phyloP scores from a whole-genome alignment of 2,329 filamentous ascomycete species.

The Aspergillus sp. region DNA sequence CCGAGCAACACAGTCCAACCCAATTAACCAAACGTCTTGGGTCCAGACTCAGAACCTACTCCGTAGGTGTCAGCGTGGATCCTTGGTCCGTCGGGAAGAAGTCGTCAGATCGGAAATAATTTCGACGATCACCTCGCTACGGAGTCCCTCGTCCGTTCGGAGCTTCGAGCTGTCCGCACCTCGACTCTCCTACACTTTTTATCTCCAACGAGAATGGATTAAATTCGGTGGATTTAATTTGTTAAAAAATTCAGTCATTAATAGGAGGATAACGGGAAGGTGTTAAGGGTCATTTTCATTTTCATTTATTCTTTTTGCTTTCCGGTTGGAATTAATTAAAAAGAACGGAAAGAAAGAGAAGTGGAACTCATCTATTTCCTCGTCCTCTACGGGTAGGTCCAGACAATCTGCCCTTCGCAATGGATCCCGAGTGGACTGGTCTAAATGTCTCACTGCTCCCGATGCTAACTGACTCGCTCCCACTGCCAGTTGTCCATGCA shows the following conservation, averaged over 20 bases:
- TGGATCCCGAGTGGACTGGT: neutral
- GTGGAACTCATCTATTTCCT: neutral
- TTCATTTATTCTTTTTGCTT: too few species aligned
- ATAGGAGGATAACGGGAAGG: neutral
- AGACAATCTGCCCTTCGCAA: neutral
- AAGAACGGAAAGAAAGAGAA: neutral
- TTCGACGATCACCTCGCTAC: conserved; percentile 1
- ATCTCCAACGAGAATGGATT: neutral
- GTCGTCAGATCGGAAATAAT: conserved; percentile 5
- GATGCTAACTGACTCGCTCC: neutral
- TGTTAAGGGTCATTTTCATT: neutral
- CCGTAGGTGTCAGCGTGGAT: conserved; percentile 16
- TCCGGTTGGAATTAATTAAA: neutral
- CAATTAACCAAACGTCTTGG: conserved; percentile 2
- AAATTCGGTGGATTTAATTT: neutral
- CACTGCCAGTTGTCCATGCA: conserved; percentile 8
- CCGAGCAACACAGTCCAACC: conserved; percentile 1
- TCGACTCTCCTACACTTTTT: neutral
- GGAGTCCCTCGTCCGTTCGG: conserved; percentile 1
- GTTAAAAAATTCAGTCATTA: neutral
- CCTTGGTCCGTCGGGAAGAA: conserved; percentile 1
- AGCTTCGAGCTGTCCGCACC: neutral
- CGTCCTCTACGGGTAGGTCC: neutral
- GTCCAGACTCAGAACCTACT: conserved; percentile 8
- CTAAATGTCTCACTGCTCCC: neutral